These are phyloP conservation scores for Blastomyces parvus DNA, from an alignment of 2,329 filamentous ascomycete genomes.

Conservation along the genomic window DNA sequence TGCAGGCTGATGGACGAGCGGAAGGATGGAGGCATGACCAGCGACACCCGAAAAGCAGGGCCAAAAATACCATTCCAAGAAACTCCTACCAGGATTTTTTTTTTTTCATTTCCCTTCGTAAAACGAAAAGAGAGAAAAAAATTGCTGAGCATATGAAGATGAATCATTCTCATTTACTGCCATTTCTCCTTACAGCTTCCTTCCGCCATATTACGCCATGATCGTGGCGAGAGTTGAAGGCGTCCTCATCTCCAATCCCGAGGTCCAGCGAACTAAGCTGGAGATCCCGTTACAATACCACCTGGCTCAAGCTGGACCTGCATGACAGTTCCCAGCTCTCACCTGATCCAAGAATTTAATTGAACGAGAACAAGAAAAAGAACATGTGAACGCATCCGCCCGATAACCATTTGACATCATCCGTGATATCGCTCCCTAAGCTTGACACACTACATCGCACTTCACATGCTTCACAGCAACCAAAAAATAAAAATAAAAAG, in stretches of 20 bases:
- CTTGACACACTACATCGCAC: background rate
- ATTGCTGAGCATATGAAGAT: background rate
- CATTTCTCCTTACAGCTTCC: background rate
- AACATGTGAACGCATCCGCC: background rate
- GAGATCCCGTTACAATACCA: background rate
- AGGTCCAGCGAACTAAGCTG: constrained; percentile 4
- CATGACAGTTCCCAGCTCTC: background rate
- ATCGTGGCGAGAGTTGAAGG: background rate
- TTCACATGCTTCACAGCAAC: background rate
- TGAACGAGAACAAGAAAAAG: background rate
- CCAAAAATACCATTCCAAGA: background rate
- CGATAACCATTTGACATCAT: background rate
- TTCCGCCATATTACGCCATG: background rate
- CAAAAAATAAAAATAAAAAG: background rate
- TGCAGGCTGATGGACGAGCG: background rate
- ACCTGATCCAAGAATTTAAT: background rate
- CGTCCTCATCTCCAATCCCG: background rate
- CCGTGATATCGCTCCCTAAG: background rate
- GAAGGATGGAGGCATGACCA: background rate
- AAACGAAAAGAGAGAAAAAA: background rate
- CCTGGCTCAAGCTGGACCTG: background rate
- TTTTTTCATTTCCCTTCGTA: background rate
- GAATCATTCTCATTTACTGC: background rate
- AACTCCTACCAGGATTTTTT: background rate
- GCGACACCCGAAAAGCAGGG: background rate